Conservation (phyloP, 192 early-diverging fungal species). For the Umbelopsis sp. region DNA sequence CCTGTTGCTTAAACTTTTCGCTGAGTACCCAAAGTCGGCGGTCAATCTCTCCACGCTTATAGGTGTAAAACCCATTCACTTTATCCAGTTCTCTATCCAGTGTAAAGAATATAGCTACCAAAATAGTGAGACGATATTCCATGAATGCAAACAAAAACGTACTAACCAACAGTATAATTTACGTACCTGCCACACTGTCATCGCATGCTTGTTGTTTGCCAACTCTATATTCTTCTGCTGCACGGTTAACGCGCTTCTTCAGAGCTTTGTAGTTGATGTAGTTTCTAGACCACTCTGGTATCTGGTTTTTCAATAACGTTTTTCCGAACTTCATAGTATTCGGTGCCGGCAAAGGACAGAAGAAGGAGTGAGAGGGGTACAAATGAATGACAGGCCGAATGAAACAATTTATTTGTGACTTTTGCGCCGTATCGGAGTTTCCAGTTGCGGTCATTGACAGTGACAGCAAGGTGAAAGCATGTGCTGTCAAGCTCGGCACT, state of each 20-base stretch:
- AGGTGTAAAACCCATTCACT: constrained; percentile 77
- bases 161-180: background rate
- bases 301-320: constrained; percentile 47
- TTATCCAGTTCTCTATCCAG: constrained; percentile 87
- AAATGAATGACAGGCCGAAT: background rate
- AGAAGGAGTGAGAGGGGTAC: background rate
- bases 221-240: constrained; percentile 18
- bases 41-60: constrained; percentile 77
- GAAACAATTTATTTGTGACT: background rate
- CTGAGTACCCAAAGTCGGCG: constrained; percentile 62
- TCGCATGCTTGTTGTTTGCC: constrained; percentile 7
- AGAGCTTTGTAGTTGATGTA: constrained; percentile 70
- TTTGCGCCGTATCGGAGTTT: too few species aligned
- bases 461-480: too few species aligned
- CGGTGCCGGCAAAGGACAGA: background rate
- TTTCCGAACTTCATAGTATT: constrained; percentile 58
- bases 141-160: too few species aligned
- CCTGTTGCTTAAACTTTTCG: constrained; percentile 48
- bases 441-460: too few species aligned
- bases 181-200: background rate
- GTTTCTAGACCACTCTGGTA: constrained; percentile 58
- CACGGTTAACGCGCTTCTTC: constrained; percentile 75
- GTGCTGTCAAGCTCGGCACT: too few species aligned
- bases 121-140: constrained; percentile 37
- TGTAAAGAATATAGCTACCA: constrained; percentile 75